Evolutionary conservation across 1,139 yeast genomes (phyloP), one percentile per base, ranked within the genome.

Genomic region (Blastobotrys persicus): DNA sequence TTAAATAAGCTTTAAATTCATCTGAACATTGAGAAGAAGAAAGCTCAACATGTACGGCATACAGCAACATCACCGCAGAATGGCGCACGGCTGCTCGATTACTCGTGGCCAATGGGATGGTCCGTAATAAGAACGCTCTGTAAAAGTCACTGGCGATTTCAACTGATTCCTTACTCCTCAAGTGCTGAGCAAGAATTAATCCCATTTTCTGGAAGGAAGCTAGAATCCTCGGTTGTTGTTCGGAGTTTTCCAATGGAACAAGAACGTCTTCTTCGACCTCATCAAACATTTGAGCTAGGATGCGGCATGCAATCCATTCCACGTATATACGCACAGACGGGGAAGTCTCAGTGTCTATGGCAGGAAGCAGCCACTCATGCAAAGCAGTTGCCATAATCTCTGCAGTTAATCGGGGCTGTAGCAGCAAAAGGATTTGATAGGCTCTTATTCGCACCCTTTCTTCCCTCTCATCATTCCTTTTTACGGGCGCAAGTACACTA

Each of bases 61-160:
- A 75, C 5, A 85, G 74, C 67, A 89, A 72, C 0, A 96, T 87
- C 47, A 83, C 81, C 0, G 96, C 82, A 57, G 85, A 85, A 66
- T 91, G 98, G 55, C 98, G 79, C 3, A 85, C 78, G 23, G 83
- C 70, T 0, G 95, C 95, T 59, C 87, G 83, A 63, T 86, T 88
- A 5, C 95, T 85, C 0, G 95, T 81, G n/a, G 95, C 81, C 39
- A 83, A 80, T 0, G 92, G 82, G 14, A 86, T 65, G 34, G 82
- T 56, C 9, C 55, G 55, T 16, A 54, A 45, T 11, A 69, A 51
- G 42, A 58, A 69, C 19, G 53, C 49, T 45, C 48, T 33, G 48
- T 47, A 63, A 49, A 52, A 63, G 12, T 49, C 51, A 2, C 46
- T 46, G 44, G 55, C 51, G 16, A 41, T 42, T n/a, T 47, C 44